Percentiles rank a stretch among this genome's conserved stretches.
These are phyloP conservation scores for Arthrobotrys entomopaga DNA, from an alignment of 2,329 filamentous ascomycete genomes.

Conservation along the genomic window DNA sequence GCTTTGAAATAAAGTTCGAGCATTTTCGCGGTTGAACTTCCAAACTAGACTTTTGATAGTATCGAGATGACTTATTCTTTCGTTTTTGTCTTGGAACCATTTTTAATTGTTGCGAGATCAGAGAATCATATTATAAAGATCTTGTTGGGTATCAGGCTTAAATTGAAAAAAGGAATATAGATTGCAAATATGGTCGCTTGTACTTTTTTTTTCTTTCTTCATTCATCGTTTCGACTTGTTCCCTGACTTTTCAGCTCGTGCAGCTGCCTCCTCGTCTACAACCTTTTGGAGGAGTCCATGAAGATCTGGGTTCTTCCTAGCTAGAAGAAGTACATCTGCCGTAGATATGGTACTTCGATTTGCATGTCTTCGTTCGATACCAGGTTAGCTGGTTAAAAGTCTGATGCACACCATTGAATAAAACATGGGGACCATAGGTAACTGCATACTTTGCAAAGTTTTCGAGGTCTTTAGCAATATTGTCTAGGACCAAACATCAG, in stretches of 20 bases:
- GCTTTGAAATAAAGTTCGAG: constrained; percentile 1
- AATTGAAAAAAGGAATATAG: constrained; percentile 1
- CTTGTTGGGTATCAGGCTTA: constrained; percentile 23
- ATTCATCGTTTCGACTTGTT: constrained; percentile 38
- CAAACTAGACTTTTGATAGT: constrained; percentile 15
- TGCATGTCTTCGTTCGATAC: constrained; percentile 72
- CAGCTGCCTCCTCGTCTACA: constrained; percentile 71
- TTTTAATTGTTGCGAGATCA: too few species aligned
- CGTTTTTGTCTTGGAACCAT: too few species aligned
- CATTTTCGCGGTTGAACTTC: constrained; percentile 32
- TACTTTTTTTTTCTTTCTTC: too few species aligned
- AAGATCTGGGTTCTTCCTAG: constrained; percentile 85
- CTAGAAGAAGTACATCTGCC: constrained; percentile 87
- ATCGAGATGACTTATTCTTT: too few species aligned
- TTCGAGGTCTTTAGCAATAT: constrained; percentile 71
- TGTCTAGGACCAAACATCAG: constrained; percentile 62
- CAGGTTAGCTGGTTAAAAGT: not conserved
- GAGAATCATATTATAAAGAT: not conserved
- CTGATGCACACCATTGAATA: not conserved
- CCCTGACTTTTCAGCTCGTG: constrained; percentile 58
- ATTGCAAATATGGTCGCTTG: not conserved
- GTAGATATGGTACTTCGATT: constrained; percentile 81
- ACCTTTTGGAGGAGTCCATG: constrained; percentile 77
- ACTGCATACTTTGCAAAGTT: constrained; percentile 68
- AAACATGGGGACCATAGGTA: not conserved